These are phyloP conservation scores for Trichosporon ovoides DNA, from an alignment of 1,284 basidiomycete genomes.

Conservation along the genomic window DNA sequence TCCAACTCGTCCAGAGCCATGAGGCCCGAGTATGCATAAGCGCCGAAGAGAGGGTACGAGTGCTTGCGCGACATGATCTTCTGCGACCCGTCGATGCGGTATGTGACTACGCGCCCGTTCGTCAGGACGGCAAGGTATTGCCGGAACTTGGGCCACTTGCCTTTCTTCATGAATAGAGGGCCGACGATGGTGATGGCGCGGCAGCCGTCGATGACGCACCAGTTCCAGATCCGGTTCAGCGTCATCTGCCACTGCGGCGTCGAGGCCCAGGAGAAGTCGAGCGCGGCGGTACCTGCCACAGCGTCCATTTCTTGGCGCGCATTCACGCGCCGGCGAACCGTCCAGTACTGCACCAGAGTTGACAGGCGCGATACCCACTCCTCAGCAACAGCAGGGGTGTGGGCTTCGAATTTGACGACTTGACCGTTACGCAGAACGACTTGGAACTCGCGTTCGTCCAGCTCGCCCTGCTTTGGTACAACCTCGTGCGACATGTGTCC, in stretches of 20 bases:
- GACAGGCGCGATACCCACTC: conserved; percentile 42
- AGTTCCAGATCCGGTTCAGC: conserved; percentile 41
- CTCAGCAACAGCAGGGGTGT: conserved; percentile 26
- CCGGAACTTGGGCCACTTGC: conserved; percentile 32
- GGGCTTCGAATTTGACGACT: conserved; percentile 22
- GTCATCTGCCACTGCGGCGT: background rate
- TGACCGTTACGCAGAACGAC: conserved; percentile 21
- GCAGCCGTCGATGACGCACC: conserved; percentile 46
- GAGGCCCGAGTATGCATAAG: conserved; percentile 47
- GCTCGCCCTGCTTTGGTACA: conserved; percentile 5
- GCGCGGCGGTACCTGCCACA: background rate
- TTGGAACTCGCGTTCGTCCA: conserved; percentile 27
- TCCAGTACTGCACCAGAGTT: conserved; percentile 38
- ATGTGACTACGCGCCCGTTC: conserved; percentile 36
- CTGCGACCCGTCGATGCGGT: conserved; percentile 29
- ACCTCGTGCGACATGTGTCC: background rate
- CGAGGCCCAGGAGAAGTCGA: background rate
- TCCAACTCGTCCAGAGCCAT: conserved; percentile 41
- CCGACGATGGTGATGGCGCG: conserved; percentile 34
- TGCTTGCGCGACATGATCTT: conserved; percentile 27
- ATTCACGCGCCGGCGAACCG: conserved; percentile 38
- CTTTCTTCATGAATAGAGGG: conserved; percentile 38
- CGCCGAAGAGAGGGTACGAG: conserved; percentile 41
- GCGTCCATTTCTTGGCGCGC: conserved; percentile 46
- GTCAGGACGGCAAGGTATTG: conserved; percentile 33